A percentile compares a stretch with the other conserved stretches of the same genome.
These are phyloP conservation scores for Silene conica DNA, from an alignment of 148 eudicot genomes.

Conservation along the genomic window DNA sequence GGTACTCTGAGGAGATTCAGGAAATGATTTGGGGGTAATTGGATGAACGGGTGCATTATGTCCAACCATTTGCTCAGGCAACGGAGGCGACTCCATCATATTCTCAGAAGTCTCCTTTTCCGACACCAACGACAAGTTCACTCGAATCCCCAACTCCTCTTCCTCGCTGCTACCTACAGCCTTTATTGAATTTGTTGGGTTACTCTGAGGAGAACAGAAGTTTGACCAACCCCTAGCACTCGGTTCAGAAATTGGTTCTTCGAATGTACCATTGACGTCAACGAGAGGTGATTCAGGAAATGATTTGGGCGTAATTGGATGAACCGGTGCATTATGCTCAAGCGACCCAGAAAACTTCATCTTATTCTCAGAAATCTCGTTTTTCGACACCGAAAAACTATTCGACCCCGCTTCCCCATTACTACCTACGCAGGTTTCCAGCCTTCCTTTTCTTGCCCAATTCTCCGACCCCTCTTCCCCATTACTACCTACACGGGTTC, in stretches of 20 bases:
- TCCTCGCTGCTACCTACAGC: conserved; percentile 11
- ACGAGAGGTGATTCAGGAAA: conserved; percentile 24
- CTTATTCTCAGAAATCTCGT: too few species aligned
- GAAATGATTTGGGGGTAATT: too few species aligned
- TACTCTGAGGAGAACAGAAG: conserved; percentile 23
- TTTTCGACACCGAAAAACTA: too few species aligned
- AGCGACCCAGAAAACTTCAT: too few species aligned
- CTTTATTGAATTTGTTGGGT: not conserved
- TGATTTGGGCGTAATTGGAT: conserved; percentile 15
- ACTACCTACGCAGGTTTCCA: too few species aligned
- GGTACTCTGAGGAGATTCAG: too few species aligned
- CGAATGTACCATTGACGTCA: not conserved
- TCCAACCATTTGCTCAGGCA: conserved; percentile 36
- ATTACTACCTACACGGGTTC: too few species aligned
- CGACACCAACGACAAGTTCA: too few species aligned
- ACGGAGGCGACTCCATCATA: conserved; percentile 46
- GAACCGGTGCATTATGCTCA: conserved; percentile 1
- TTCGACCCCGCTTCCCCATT: too few species aligned
- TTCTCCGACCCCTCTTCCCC: too few species aligned
- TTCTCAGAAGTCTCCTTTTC: conserved; percentile 43
- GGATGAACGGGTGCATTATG: conserved; percentile 45
- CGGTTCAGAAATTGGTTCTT: conserved; percentile 9
- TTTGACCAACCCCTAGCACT: conserved; percentile 29
- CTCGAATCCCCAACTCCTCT: too few species aligned
- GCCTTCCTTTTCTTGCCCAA: too few species aligned